phyloP scores from a whole-genome alignment of 495 filamentous ascomycete species.

The Hypoxylon lienhwacheense region DNA sequence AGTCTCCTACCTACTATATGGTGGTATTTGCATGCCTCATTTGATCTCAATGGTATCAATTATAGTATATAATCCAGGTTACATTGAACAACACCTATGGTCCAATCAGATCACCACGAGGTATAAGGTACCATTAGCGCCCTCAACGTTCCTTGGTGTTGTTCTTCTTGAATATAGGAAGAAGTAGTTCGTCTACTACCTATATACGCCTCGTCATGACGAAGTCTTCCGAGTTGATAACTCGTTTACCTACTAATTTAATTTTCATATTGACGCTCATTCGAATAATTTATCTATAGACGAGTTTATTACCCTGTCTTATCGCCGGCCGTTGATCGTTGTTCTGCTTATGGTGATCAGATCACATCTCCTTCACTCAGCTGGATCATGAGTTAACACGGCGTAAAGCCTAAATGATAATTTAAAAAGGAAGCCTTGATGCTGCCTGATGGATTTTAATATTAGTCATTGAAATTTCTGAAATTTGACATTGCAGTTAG shows the following conservation, averaged over 20 bases:
- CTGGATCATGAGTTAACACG: slow-evolving; percentile 1
- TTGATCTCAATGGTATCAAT: no score
- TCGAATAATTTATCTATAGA: background rate
- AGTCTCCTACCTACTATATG: no score
- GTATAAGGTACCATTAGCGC: no score
- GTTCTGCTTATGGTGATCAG: background rate
- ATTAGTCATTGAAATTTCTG: background rate
- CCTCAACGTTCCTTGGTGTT: no score
- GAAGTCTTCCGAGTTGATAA: background rate
- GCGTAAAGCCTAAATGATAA: slow-evolving; percentile 2
- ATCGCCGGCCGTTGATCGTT: background rate
- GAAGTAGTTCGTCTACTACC: no score
- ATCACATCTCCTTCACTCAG: background rate
- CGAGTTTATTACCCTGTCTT: slow-evolving; percentile 12
- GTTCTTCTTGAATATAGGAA: no score
- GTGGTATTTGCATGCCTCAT: slow-evolving; percentile 19
- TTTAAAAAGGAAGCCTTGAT: background rate
- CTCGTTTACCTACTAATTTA: background rate
- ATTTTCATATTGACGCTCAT: slow-evolving; percentile 1
- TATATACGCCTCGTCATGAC: slow-evolving; percentile 7
- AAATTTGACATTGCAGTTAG: background rate
- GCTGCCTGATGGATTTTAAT: background rate
- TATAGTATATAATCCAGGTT: no score
- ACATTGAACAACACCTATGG: no score
- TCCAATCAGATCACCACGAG: slow-evolving; percentile 21